phyloP scores from a whole-genome alignment of 345 rosid genomes.

The Bruguiera sexangula region DNA sequence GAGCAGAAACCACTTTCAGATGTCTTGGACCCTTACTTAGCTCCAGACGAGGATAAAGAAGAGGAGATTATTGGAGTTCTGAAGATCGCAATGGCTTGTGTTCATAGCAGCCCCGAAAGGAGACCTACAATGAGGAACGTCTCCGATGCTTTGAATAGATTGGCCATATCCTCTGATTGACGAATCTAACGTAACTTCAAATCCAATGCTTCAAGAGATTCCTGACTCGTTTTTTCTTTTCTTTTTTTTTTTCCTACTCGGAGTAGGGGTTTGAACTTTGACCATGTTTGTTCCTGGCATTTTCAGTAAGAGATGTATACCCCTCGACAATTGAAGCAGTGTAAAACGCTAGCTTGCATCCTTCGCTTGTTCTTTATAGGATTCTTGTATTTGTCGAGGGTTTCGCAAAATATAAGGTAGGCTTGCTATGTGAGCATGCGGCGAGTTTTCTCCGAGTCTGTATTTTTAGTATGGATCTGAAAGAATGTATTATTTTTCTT shows the following conservation, averaged over 20 bases:
- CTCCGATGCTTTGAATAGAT: slow-evolving; percentile 56
- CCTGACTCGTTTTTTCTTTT: background rate
- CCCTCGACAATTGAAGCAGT: background rate
- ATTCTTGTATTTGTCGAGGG: slow-evolving; percentile 14
- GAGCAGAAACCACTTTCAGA: slow-evolving; percentile 78
- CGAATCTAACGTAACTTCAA: slow-evolving; percentile 5
- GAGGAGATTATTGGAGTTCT: slow-evolving; percentile 80
- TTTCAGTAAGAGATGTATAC: slow-evolving; percentile 1
- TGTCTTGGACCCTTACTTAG: slow-evolving; percentile 74
- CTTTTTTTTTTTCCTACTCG: background rate
- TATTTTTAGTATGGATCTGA: slow-evolving; percentile 13
- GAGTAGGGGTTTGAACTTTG: slow-evolving; percentile 5
- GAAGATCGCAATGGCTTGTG: slow-evolving; percentile 84
- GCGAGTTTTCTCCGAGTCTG: slow-evolving; percentile 11
- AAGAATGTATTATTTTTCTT: slow-evolving; percentile 15
- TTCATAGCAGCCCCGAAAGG: slow-evolving; percentile 65
- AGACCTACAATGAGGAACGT: slow-evolving; percentile 86
- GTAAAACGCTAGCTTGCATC: slow-evolving; percentile 9
- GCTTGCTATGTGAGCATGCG: slow-evolving; percentile 19
- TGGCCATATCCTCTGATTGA: slow-evolving; percentile 41
- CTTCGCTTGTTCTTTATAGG: slow-evolving; percentile 17
- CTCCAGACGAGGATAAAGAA: slow-evolving; percentile 68
- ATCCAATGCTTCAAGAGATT: background rate
- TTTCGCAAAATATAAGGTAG: slow-evolving; percentile 2
- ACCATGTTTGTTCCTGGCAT: background rate